Conservation (phyloP, 352 stramenopile species). For the Globisporangium radiosum region DNA sequence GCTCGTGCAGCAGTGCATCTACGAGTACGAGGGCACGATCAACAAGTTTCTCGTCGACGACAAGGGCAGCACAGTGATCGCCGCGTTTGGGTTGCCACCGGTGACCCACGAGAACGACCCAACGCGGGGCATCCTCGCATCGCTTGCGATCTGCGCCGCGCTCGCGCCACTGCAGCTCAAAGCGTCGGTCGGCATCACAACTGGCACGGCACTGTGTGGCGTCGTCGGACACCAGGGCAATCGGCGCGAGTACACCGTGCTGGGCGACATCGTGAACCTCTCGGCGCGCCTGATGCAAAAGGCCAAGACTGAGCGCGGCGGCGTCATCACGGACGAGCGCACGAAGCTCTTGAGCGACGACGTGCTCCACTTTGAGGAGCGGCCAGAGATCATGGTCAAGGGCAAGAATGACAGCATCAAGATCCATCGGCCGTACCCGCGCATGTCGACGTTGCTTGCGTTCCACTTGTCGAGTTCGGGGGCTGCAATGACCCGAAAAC, state of each 20-base stretch:
- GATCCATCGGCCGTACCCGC: constrained; percentile 80
- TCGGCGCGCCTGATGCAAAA: constrained; percentile 90
- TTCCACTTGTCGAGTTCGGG: constrained; percentile 47
- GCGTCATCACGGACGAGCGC: constrained; percentile 83
- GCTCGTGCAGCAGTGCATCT: constrained; percentile 86
- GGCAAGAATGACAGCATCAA: constrained; percentile 90
- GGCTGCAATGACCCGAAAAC: too few species aligned
- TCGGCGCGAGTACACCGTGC: constrained; percentile 90
- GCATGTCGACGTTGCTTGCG: constrained; percentile 79
- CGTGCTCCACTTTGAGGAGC: constrained; percentile 86
- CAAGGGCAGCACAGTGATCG: constrained; percentile 92
- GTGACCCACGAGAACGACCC: constrained; percentile 91
- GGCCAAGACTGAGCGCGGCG: constrained; percentile 75
- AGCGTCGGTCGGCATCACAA: constrained; percentile 89
- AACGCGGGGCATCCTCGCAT: constrained; percentile 84
- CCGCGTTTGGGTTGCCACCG: constrained; percentile 88
- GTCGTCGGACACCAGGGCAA: constrained; percentile 89
- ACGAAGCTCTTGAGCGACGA: constrained; percentile 83
- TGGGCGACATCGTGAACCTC: constrained; percentile 93
- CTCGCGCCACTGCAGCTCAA: constrained; percentile 61
- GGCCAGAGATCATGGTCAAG: constrained; percentile 88
- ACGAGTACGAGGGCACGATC: constrained; percentile 93
- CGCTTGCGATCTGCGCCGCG: constrained; percentile 77
- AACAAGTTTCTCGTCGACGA: constrained; percentile 97
- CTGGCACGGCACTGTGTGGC: constrained; percentile 88